phyloP scores from a whole-genome alignment of 1,284 basidiomycete species.

The Ceratobasidium papillatum region DNA sequence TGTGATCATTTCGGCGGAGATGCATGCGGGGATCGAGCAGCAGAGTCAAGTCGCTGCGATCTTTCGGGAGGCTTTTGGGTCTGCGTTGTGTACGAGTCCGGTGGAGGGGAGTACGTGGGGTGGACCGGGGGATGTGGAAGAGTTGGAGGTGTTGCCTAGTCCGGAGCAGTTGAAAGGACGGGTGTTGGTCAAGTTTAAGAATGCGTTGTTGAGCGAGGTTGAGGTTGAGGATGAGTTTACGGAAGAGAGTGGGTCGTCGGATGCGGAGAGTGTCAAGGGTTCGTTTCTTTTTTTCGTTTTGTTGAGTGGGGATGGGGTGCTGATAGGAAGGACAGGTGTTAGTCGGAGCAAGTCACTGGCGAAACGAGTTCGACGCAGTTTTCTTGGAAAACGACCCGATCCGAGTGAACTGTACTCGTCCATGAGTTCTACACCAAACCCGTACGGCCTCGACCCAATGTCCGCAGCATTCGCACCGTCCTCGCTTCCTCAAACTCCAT shows the following conservation, averaged over 20 bases:
- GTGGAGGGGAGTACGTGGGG: conserved; percentile 56
- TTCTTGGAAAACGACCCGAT: conserved; percentile 38
- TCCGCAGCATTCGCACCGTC: background rate
- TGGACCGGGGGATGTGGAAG: conserved; percentile 49
- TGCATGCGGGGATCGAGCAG: conserved; percentile 85
- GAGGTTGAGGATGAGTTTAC: conserved; percentile 49
- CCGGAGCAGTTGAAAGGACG: conserved; percentile 85
- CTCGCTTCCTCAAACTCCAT: background rate
- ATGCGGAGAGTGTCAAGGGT: conserved; percentile 43
- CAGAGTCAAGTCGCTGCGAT: conserved; percentile 85
- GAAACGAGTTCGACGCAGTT: conserved; percentile 17
- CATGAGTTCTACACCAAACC: background rate
- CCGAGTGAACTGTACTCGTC: conserved; percentile 12
- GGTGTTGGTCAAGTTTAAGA: conserved; percentile 83
- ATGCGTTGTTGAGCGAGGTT: conserved; percentile 54
- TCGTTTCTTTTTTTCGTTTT: conserved; percentile 17
- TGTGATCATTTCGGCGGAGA: conserved; percentile 93
- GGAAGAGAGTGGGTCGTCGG: conserved; percentile 54
- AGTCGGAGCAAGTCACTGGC: background rate
- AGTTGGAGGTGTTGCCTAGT: conserved; percentile 74
- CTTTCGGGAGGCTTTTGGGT: conserved; percentile 82
- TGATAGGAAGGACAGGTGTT: conserved; percentile 18
- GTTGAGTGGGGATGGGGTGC: background rate
- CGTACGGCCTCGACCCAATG: conserved; percentile 18
- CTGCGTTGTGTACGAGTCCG: conserved; percentile 72